These are phyloP conservation scores for Serendipita sp. DNA, from an alignment of 768 basidiomycete genomes.

Conservation along the genomic window DNA sequence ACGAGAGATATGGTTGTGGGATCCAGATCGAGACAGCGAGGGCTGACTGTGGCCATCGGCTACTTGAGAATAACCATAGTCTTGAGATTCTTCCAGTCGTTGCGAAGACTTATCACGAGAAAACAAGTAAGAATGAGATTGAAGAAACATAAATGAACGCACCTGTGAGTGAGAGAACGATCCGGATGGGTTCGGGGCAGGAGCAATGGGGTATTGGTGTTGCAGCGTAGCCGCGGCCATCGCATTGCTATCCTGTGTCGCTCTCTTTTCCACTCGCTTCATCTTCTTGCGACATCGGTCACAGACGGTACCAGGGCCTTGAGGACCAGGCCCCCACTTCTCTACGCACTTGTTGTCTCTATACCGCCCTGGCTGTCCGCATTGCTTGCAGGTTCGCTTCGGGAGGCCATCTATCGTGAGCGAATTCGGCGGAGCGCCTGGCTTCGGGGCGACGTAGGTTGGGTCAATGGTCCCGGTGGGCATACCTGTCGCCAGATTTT, in stretches of 20 bases:
- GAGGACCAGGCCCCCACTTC: slow-evolving; percentile 75
- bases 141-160: slow-evolving; percentile 7
- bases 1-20: not conserved
- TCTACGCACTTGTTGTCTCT: slow-evolving; percentile 78
- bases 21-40: not conserved
- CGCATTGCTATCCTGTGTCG: slow-evolving; percentile 17
- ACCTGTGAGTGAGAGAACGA: slow-evolving; percentile 6
- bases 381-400: slow-evolving; percentile 1
- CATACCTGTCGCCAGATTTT: not conserved
- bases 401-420: not conserved
- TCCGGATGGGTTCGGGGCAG: slow-evolving; percentile 9
- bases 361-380: slow-evolving; percentile 40
- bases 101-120: not conserved
- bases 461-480: not conserved
- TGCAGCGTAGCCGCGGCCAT: slow-evolving; percentile 14
- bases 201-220: slow-evolving; percentile 7
- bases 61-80: not conserved
- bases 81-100: not conserved
- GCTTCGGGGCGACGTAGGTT: not conserved
- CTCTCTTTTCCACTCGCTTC: slow-evolving; percentile 65
- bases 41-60: not conserved
- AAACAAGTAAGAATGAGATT: not conserved
- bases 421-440: not conserved
- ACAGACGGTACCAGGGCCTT: slow-evolving; percentile 71
- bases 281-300: slow-evolving; percentile 77